Evolutionary conservation across 176 grass and related monocot species (phyloP).

Genomic region (Oryza longistaminata): DNA sequence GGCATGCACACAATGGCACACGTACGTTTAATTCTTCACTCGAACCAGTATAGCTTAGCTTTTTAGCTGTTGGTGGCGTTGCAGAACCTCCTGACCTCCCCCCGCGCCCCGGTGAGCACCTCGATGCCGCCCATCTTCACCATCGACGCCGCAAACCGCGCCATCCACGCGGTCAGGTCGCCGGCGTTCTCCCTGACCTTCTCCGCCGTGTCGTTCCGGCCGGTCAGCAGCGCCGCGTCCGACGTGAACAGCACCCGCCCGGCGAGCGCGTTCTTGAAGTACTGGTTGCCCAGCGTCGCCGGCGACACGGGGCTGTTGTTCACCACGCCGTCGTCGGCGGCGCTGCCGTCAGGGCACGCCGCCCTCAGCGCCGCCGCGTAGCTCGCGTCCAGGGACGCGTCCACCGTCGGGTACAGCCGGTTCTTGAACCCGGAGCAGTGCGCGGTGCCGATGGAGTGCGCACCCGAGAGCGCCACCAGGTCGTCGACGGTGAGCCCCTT

Average conservation of each 20-base stretch:
- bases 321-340: conserved; percentile 19
- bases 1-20: no score
- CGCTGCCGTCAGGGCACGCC: conserved; percentile 18
- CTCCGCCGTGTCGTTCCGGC: not conserved
- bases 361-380: conserved; percentile 30
- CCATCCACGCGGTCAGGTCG: conserved; percentile 5
- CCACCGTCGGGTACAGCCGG: conserved; percentile 42
- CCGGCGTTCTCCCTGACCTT: not conserved
- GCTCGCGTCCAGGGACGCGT: conserved; percentile 30
- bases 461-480: conserved; percentile 46
- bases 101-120: conserved; percentile 38
- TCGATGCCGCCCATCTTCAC: conserved; percentile 50
- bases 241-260: conserved; percentile 39
- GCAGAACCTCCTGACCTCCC: conserved; percentile 40
- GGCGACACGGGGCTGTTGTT: conserved; percentile 30
- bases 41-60: no score
- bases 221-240: conserved; percentile 36
- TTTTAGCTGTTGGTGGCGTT: conserved; percentile 20
- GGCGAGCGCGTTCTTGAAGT: conserved; percentile 13
- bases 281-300: conserved; percentile 27
- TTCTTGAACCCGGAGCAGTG: conserved; percentile 41
- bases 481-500: conserved; percentile 41
- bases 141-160: conserved; percentile 38
- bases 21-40: no score
- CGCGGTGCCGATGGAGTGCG: conserved; percentile 45